Evolutionary conservation across 192 early-diverging fungal genomes (phyloP), one percentile per base, ranked within the genome.

Genomic region (Dissophora globulifera): DNA sequence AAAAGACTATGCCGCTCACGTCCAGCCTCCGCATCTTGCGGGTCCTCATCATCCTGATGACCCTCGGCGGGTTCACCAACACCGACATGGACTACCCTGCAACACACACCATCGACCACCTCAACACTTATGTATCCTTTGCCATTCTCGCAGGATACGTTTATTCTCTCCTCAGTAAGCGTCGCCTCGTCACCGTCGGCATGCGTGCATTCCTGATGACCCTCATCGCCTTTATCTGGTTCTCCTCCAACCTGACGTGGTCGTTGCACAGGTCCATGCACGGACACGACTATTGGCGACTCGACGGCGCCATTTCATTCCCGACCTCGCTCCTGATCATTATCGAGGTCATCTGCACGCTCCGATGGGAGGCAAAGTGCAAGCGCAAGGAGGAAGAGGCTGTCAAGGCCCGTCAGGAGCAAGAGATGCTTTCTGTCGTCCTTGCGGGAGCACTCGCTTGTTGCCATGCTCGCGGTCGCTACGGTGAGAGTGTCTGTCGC

Each of bases 251-350:
- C 27, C 5, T 54, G 31, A 11, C 32, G 17, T 38, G 52, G 52
- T n/a, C 31, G 17, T 16, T 16, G 17, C 11, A 16, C 27, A 19
- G 33, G 12, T 22, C 32, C 32, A 4, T 38, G 17, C 9, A 33
- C 32, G 2, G 16, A 38, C 10, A 32, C 10, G 17, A 31, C 10
- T 19, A 15, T 26, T n/a, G 2, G n/a, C 5, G 27, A 32, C 13
- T 54, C 17, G 31, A 54, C 19, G 33, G 17, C 1, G 20, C 16
- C 7, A 5, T 54, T 6, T 27, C 52, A 12, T n/a, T 54, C 17
- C 52, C 52, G n/a, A 19, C 30, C 27, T 54, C 52, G 17, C 16
- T 54, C 16, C 13, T 54, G 29, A 35, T 54, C 31, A 9, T 54
- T 3, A 16, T 54, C n/a, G 52, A 54, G 22, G 16, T n/a, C 15